A percentile compares a stretch with the other conserved stretches of the same genome.
phyloP scores from a whole-genome alignment of 257 asterid species.

The Catharanthus roseus region DNA sequence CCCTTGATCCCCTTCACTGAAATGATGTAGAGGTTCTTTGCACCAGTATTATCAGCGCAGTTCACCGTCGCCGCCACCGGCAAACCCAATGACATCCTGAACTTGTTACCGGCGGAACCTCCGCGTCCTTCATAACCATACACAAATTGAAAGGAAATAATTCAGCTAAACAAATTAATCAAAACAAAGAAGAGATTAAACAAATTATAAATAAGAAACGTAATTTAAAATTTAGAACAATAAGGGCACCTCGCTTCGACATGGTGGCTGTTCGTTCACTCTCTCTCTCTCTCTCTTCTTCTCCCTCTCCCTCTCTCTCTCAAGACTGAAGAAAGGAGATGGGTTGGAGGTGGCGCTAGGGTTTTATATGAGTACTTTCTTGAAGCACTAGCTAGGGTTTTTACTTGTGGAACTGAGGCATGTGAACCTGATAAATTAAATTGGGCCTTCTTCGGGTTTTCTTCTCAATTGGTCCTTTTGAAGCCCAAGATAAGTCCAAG shows the following conservation, averaged over 20 bases:
- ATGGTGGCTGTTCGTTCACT: constrained; percentile 17
- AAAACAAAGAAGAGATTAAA: too few species aligned
- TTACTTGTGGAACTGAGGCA: too few species aligned
- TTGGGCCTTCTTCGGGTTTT: too few species aligned
- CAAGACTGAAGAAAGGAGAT: not conserved
- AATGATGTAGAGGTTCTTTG: constrained; percentile 60
- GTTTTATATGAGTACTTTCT: constrained; percentile 21
- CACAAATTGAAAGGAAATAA: not conserved
- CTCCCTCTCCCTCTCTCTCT: not conserved
- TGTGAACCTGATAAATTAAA: too few species aligned
- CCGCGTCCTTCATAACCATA: constrained; percentile 39
- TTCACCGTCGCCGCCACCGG: constrained; percentile 76
- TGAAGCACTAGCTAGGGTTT: constrained; percentile 8
- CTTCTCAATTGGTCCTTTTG: too few species aligned
- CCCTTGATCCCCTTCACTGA: constrained; percentile 62
- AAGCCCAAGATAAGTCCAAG: too few species aligned
- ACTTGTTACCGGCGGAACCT: constrained; percentile 66
- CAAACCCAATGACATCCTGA: constrained; percentile 64
- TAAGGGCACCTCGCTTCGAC: constrained; percentile 53
- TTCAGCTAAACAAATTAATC: not conserved
- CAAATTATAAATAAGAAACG: too few species aligned
- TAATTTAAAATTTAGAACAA: not conserved
- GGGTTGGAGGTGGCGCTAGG: constrained; percentile 11
- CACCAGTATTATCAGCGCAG: constrained; percentile 66
- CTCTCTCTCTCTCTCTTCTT: not conserved